Conservation (phyloP, 2,329 filamentous ascomycete genomes). For the Alternaria atra region DNA sequence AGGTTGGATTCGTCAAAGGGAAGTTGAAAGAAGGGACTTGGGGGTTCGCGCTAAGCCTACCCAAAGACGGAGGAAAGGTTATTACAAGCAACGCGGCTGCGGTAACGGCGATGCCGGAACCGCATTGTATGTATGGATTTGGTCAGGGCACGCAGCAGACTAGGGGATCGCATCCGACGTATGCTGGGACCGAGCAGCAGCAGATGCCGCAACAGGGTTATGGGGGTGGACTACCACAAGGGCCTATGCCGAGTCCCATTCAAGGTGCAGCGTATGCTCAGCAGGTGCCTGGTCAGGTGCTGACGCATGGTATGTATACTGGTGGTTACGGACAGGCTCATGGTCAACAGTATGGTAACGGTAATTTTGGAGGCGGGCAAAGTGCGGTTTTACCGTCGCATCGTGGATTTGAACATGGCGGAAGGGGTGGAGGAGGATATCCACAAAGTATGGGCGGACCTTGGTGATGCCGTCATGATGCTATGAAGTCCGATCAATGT, state of each 20-base stretch:
- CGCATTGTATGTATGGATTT: slow-evolving; percentile 20
- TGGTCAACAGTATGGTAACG: background rate
- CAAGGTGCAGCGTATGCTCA: slow-evolving; percentile 8
- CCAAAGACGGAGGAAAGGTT: background rate
- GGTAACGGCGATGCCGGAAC: background rate
- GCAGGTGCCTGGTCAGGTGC: slow-evolving; percentile 5
- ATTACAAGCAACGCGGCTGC: background rate
- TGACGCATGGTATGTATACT: slow-evolving; percentile 4
- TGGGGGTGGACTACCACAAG: background rate
- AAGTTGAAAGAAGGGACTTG: slow-evolving; percentile 37
- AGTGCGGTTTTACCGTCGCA: background rate
- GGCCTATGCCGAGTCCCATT: background rate
- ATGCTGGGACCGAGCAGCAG: slow-evolving; percentile 2
- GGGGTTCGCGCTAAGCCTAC: slow-evolving; percentile 23
- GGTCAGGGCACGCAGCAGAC: slow-evolving; percentile 8
- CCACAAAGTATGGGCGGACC: slow-evolving; percentile 20
- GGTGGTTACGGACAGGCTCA: background rate
- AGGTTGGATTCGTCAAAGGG: slow-evolving; percentile 35
- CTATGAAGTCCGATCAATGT: background rate
- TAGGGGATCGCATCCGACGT: background rate
- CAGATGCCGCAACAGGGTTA: background rate
- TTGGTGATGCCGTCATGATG: slow-evolving; percentile 1
- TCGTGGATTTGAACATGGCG: background rate
- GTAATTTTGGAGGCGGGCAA: background rate
- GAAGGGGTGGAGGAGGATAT: slow-evolving; percentile 7